These are phyloP conservation scores for Austroboletus niveus DNA, from an alignment of 1,284 basidiomycete genomes.

Conservation along the genomic window DNA sequence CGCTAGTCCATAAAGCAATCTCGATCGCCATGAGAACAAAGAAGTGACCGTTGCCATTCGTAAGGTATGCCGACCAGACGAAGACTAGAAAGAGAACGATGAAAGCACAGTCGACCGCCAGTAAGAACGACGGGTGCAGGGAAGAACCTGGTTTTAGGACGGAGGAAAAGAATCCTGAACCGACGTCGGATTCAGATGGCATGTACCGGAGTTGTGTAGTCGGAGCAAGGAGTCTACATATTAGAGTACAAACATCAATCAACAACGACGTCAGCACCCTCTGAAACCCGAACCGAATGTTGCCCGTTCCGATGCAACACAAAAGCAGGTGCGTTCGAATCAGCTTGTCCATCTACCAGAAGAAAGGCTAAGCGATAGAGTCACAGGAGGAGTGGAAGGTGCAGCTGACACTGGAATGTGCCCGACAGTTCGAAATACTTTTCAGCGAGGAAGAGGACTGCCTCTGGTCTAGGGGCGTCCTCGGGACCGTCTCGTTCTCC, in stretches of 20 bases:
- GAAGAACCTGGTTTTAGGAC: conserved; percentile 74
- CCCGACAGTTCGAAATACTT: conserved; percentile 47
- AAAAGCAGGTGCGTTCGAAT: conserved; percentile 6
- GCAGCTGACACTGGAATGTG: conserved; percentile 34
- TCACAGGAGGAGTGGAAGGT: conserved; percentile 15
- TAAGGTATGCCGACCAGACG: conserved; percentile 50
- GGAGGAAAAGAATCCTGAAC: conserved; percentile 42
- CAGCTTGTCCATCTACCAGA: conserved; percentile 12
- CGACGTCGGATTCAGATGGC: conserved; percentile 18
- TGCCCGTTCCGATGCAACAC: conserved; percentile 6
- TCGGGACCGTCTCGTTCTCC: conserved; percentile 22
- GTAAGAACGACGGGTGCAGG: conserved; percentile 63
- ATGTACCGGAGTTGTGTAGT: conserved; percentile 8
- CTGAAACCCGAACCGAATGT: neutral
- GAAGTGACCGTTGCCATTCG: conserved; percentile 62
- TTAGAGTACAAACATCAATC: conserved; percentile 18
- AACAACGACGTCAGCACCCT: conserved; percentile 10
- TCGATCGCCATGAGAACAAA: conserved; percentile 62
- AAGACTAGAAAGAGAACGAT: conserved; percentile 57
- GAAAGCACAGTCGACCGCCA: conserved; percentile 63
- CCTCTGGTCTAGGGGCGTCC: conserved; percentile 26
- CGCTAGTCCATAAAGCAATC: conserved; percentile 66
- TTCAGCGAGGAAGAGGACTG: conserved; percentile 35
- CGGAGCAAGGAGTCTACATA: neutral
- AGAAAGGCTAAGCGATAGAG: conserved; percentile 3